Evolutionary conservation across 2,329 filamentous ascomycete species (phyloP), one percentile per base, ranked within the genome.

Genomic region (Podosphaera fusca): DNA sequence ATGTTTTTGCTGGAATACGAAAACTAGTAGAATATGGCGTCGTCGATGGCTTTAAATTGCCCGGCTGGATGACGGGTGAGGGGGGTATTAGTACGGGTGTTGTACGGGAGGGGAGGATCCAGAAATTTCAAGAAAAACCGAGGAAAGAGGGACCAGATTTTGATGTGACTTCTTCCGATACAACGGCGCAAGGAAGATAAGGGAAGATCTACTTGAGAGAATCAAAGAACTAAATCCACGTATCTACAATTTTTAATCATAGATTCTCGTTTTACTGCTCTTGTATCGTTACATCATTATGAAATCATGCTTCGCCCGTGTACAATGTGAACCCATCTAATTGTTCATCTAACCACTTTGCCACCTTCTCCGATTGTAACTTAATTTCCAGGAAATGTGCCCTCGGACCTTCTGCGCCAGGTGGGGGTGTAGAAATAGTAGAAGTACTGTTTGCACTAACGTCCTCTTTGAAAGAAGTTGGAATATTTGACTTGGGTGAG

Each of bases 51-150:
- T 76, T 81, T 64, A 78, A 74, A 57, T 89, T 94, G 84, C 87
- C 88, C 0, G 84, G 84, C 0, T 94, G 87, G 87, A 83, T 94
- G 82, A 92, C 87, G 0, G 88, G 87, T 1, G 87, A 94, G 64
- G 84, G 87, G 50, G 84, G 82, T 0, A 80, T 92, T 4, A 92
- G 85, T 56, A 74, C 81, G 42, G 84, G 85, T 0, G 75, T 79
- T 34, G 79, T 94, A 3, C 76, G 74, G 61, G 69, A 79, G 58
- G 86, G 87, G 1, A 74, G 81, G 60, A 80, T 88, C 63, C 38
- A 42, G 38, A 4, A 14, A 14, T 8, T 42, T 12, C 9, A 42
- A 14, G 10, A 12, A 42, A 42, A 42, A 12, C 10, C 10, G 38
- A 42, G 38, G 3, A 42, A 12, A 14, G 10, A 7, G 38, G 10